These are phyloP conservation scores for Cadophora malorum DNA, from an alignment of 2,329 filamentous ascomycete genomes.

Conservation along the genomic window DNA sequence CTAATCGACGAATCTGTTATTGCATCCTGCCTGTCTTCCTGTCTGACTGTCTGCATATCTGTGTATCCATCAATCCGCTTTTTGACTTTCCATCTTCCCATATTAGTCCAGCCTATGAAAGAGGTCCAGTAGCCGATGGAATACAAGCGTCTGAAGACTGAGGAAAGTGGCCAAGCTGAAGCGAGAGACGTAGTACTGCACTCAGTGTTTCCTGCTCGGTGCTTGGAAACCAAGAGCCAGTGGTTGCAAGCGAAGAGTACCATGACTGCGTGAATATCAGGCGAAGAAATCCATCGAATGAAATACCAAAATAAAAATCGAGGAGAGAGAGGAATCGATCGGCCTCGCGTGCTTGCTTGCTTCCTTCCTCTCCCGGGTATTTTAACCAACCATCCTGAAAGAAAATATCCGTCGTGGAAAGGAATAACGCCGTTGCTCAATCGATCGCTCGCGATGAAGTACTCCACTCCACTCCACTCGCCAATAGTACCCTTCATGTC, in stretches of 20 bases:
- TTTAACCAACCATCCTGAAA: slow-evolving; percentile 19
- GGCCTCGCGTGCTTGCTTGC: slow-evolving; percentile 1
- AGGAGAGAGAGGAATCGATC: neutral
- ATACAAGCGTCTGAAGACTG: neutral
- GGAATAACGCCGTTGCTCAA: slow-evolving; percentile 17
- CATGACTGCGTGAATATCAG: neutral
- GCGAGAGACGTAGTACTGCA: no score
- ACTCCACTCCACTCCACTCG: neutral
- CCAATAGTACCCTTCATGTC: slow-evolving; percentile 2
- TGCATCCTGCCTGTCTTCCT: neutral
- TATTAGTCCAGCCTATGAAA: slow-evolving; percentile 1
- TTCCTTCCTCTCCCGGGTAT: slow-evolving; percentile 13
- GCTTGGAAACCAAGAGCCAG: neutral
- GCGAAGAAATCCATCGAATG: neutral
- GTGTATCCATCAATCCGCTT: neutral
- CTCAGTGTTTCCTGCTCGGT: neutral
- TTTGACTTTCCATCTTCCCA: neutral
- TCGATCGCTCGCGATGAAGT: slow-evolving; percentile 5
- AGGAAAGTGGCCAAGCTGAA: neutral
- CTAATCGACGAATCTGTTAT: slow-evolving; percentile 10
- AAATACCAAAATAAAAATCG: neutral
- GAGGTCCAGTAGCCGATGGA: neutral
- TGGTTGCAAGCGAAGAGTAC: neutral
- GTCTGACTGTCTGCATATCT: no score
- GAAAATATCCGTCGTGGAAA: neutral